Evolutionary conservation across 2,329 filamentous ascomycete genomes (phyloP).

Genomic region (Fusarium brachygibbosum): DNA sequence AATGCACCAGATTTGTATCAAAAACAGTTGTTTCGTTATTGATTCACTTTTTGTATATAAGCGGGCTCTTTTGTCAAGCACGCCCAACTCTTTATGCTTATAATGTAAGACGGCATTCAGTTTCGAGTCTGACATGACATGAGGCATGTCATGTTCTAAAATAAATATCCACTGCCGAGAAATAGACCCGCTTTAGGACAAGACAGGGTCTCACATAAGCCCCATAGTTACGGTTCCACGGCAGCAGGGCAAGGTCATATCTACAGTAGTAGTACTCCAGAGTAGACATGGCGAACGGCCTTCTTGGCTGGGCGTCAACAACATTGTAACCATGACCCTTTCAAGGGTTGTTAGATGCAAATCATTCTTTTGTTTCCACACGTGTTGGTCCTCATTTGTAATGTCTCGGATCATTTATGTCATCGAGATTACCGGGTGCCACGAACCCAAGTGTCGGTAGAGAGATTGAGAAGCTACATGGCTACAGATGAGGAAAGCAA

Average conservation of each 20-base stretch:
- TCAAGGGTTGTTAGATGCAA: not conserved
- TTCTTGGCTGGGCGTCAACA: not conserved
- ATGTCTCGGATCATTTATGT: not conserved
- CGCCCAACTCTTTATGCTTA: too few species aligned
- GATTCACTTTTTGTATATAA: not conserved
- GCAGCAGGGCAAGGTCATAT: too few species aligned
- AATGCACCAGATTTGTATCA: not conserved
- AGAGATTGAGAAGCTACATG: too few species aligned
- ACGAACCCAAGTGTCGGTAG: not conserved
- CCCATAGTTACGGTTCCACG: conserved; percentile 1
- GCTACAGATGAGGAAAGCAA: not conserved
- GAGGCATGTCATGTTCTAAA: too few species aligned
- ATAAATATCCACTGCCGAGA: not conserved
- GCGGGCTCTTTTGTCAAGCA: not conserved
- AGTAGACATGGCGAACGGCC: not conserved
- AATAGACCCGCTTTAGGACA: not conserved
- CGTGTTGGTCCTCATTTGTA: not conserved
- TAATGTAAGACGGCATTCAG: not conserved
- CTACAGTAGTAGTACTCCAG: too few species aligned
- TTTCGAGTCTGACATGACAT: not conserved
- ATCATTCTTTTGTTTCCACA: not conserved
- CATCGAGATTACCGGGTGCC: not conserved
- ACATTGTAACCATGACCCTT: too few species aligned
- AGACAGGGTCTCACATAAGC: conserved; percentile 6
- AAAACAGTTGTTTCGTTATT: not conserved